Conservation (phyloP, 805 yeast genomes). For the Kazachstania bromeliacearum region DNA sequence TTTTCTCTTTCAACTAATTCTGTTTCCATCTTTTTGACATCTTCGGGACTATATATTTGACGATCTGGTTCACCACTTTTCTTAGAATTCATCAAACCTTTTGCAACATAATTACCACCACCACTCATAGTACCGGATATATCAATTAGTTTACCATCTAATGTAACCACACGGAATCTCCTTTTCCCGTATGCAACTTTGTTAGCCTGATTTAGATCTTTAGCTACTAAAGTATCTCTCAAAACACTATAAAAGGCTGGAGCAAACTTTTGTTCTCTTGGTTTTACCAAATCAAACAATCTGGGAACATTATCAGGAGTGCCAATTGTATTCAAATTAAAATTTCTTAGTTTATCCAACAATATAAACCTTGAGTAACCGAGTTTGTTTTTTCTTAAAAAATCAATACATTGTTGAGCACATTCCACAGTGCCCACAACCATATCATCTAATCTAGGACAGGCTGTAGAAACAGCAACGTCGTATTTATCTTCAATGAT, state of each 20-base stretch:
- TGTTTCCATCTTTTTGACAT: slow-evolving; percentile 42
- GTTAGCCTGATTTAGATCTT: slow-evolving; percentile 69
- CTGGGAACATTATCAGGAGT: slow-evolving; percentile 76
- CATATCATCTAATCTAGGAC: slow-evolving; percentile 82
- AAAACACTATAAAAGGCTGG: slow-evolving; percentile 87
- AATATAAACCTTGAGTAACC: slow-evolving; percentile 88
- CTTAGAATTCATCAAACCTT: slow-evolving; percentile 66
- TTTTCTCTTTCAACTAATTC: slow-evolving; percentile 47
- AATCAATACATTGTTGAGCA: slow-evolving; percentile 72
- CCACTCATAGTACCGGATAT: slow-evolving; percentile 95
- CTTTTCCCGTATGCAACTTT: slow-evolving; percentile 74
- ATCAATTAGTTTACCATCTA: slow-evolving; percentile 87
- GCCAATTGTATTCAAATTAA: slow-evolving; percentile 45
- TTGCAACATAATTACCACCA: slow-evolving; percentile 67
- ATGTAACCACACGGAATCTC: slow-evolving; percentile 82
- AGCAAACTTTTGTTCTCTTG: slow-evolving; percentile 55
- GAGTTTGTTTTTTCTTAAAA: slow-evolving; percentile 67
- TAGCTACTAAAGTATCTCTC: slow-evolving; percentile 81
- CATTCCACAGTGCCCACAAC: slow-evolving; percentile 75
- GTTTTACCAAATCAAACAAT: slow-evolving; percentile 71
- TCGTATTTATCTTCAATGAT: slow-evolving; percentile 81
- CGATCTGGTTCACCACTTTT: slow-evolving; percentile 25
- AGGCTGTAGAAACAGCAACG: slow-evolving; percentile 90
- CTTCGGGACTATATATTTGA: slow-evolving; percentile 38
- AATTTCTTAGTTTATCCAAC: slow-evolving; percentile 59